Base-by-base conservation (phyloP, 768 basidiomycete species). In the Lentinus brumalis region DNA sequence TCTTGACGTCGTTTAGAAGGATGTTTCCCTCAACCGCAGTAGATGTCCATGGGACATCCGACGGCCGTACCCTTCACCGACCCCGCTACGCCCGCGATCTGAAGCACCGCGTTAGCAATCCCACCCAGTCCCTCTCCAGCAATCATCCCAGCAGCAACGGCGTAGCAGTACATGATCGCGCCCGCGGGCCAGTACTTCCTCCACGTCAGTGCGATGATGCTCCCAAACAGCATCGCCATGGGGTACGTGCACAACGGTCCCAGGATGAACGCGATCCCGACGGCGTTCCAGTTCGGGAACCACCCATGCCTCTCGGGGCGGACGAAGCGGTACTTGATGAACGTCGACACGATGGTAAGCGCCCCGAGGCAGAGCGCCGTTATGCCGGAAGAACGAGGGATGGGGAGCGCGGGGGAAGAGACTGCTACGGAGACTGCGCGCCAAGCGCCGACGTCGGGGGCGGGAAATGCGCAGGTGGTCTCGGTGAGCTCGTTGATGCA, bases 121-220 rank as follows among this genome's bases (percentile, higher is more conserved):
- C 74, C 74, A 2, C 75, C 77, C 6, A 76, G 65, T 42, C 77
- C 77, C 50, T 77, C 78, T 11, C 78, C 77, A 11, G 77, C 76
- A 38, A 79, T 71, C 62, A 76, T 72, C 32, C 76, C 77, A 12
- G 78, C 73, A 29, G 77, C 75, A 18, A 78, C 45, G 14, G 76
- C 71, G 51, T 74, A 79, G 21, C 71, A 73, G 59, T 73, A 75
- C 69, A 67, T 57, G 7, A 53, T 41, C 44, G 53, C 58, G 39
- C 55, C 41, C 38, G 35, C 54, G 21, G 47, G 53, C 57, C 60
- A 63, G 54, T 59, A 50, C 39, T 46, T 53, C 46, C 58, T 32
- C 64, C 67, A 67, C 26, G 57, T 47, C 45, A 60, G 46, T 18
- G 64, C 67, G 31, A 65, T 42, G 44, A 63, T 18, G 41, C 59